Percentiles rank a stretch among this genome's conserved stretches.
Evolutionary conservation across 805 yeast species (phyloP).

Genomic region (Kuraishia floccosa): DNA sequence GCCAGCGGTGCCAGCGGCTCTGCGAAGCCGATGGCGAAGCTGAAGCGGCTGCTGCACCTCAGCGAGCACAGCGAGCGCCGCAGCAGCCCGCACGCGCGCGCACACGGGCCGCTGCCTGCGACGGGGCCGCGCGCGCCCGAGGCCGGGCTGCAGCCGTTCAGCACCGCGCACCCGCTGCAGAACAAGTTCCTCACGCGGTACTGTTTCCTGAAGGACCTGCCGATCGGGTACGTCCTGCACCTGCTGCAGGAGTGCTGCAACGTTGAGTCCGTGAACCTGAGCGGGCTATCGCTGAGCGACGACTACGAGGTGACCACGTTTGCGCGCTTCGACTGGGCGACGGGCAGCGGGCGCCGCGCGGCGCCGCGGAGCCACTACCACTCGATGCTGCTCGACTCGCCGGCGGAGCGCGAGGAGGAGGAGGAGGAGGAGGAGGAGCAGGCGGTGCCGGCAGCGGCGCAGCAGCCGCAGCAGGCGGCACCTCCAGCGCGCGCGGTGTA

Average conservation of each 20-base stretch:
- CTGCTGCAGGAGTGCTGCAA: conserved; percentile 58
- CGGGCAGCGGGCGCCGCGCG: conserved; percentile 1
- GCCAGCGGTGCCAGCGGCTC: neutral
- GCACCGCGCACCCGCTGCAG: conserved; percentile 44
- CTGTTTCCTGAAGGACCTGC: conserved; percentile 62
- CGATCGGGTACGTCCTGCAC: conserved; percentile 67
- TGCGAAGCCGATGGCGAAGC: neutral
- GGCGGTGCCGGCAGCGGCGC: neutral
- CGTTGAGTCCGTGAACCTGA: conserved; percentile 42
- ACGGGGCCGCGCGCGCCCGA: neutral
- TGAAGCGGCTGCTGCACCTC: neutral
- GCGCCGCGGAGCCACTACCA: conserved; percentile 1
- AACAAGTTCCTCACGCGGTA: conserved; percentile 52
- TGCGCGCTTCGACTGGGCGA: conserved; percentile 20
- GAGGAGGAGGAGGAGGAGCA: neutral
- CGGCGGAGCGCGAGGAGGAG: neutral
- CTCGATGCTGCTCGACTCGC: conserved; percentile 1
- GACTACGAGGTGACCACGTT: conserved; percentile 48
- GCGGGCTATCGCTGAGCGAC: conserved; percentile 46
- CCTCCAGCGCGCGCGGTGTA: neutral
- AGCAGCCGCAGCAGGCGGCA: neutral
- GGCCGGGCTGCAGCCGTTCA: conserved; percentile 15
- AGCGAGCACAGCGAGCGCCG: neutral
- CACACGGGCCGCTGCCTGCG: too few species aligned
- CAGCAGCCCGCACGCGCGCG: too few species aligned